Evolutionary conservation across 2,329 filamentous ascomycete genomes (phyloP).

Genomic region (Hymenoscyphus infarciens): DNA sequence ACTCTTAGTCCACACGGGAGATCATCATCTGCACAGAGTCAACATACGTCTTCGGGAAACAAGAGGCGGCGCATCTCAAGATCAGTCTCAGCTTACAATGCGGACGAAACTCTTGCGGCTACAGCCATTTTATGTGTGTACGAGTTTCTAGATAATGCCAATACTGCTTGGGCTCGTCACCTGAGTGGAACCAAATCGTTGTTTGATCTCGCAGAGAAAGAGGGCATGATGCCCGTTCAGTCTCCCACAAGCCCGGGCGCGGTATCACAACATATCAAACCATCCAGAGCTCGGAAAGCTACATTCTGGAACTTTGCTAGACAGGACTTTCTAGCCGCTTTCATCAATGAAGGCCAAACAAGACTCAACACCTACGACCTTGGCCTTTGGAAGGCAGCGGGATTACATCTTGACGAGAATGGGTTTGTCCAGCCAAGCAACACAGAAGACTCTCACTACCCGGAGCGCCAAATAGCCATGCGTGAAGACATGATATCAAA

Average conservation of each 20-base stretch:
- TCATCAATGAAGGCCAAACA: constrained; percentile 58
- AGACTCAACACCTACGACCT: constrained; percentile 59
- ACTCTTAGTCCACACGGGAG: constrained; percentile 26
- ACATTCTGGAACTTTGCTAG: constrained; percentile 67
- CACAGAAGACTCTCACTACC: constrained; percentile 37
- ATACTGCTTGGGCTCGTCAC: constrained; percentile 60
- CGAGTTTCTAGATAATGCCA: constrained; percentile 63
- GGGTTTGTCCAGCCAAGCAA: constrained; percentile 49
- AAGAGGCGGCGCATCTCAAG: constrained; percentile 43
- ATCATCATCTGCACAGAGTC: constrained; percentile 26
- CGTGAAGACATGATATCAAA: constrained; percentile 63
- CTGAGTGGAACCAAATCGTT: constrained; percentile 63
- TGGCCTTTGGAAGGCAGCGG: constrained; percentile 61
- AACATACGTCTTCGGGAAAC: constrained; percentile 24
- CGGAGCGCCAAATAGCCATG: constrained; percentile 47
- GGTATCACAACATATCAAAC: constrained; percentile 33
- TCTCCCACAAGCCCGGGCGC: constrained; percentile 38
- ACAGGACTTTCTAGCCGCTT: constrained; percentile 62
- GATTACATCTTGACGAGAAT: constrained; percentile 52
- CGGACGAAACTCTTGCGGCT: constrained; percentile 60
- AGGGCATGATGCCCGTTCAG: constrained; percentile 42
- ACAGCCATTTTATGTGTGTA: constrained; percentile 65
- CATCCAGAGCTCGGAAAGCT: constrained; percentile 53
- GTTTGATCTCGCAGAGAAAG: constrained; percentile 51
- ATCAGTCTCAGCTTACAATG: constrained; percentile 40